Evolutionary conservation across 345 rosid species (phyloP), one percentile per base, ranked within the genome.

Genomic region (Populus davidiana): DNA sequence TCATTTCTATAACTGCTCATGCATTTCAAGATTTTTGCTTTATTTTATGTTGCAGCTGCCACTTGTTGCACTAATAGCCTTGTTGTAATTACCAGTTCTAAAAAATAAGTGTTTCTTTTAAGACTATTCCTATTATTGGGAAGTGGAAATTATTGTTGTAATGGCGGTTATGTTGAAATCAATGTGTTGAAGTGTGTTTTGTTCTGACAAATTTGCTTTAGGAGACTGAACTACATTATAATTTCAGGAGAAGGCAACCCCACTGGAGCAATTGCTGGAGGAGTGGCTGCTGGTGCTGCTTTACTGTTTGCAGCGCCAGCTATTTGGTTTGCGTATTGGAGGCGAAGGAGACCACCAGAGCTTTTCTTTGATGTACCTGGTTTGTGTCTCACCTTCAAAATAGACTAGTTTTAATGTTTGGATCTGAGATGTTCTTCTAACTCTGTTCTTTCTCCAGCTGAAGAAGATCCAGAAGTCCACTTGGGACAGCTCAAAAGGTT

Each of bases 271-370:
- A 82, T 82, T 75, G 82, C 82, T 75, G 85, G 82, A 3, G 85
- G 85, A 82, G 85, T 79, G 59, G 82, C 85, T 67, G 85, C 82
- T 38, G 85, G 85, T 61, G 80, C 85, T 47, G 85, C 85, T 21
- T 69, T 82, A 63, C 59, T 82, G 8, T 82, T 82, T 82, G 85
- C 85, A 59, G 77, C 82, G 27, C 82, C 79, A 31, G 85, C 85
- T 10, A 71, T 82, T 29, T 64, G 72, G 49, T 79, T 82, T 75
- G 82, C 85, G 13, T 82, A 59, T 62, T 82, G 80, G 82, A 62
- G 72, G 18, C 75, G 77, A 31, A 82, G 85, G 71, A 79, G 72
- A 67, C 80, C 80, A 3, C 80, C 44, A 27, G 85, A 82, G 62
- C 61, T 43, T 43, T 82, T 79, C 67, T 79, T 82, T 49, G 85